Evolutionary conservation across 768 basidiomycete genomes (phyloP), one percentile per base, ranked within the genome.

Genomic region (Calocera cornea): DNA sequence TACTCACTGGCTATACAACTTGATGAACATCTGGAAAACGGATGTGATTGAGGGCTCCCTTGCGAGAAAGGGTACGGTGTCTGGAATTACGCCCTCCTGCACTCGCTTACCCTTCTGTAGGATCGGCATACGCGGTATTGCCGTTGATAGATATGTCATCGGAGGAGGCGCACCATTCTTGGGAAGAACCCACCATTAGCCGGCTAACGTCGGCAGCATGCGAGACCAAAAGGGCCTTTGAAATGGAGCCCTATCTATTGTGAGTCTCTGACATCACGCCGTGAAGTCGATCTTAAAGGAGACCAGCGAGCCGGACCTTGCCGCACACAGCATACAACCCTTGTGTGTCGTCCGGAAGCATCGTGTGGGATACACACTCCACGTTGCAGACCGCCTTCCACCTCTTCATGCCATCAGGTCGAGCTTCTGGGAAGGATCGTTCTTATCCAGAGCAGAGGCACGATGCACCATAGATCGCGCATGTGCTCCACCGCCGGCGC

Each of bases 21-120:
- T 94, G 69, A 86, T 92, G 78, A 93, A 89, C 75, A 95, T 99
- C 67, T 99, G 97, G 95, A 82, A 86, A 0, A 82, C 87, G 0
- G 89, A 92, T 70, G 85, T 88, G 83, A 87, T 97, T 44, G 79
- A 87, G 68, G 79, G 77, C 38, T 92, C 92, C 2, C 73, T 92
- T 22, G 79, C 83, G 50, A 81, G 87, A n/a, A 79, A 84, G 75
- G 80, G 89, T 89, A 73, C 70, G 83, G 70, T 8, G 24, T 24
- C 12, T 66, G 10, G 5, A 38, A 67, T 65, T 34, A 2, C 22
- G 11, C 8, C 12, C 22, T 0, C 11, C 2, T 2, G 36, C 29
- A 29, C 54, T 67, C 16, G n/a, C n/a, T 19, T 41, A 11, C 22
- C n/a, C 17, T 19, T 40, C 1, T 8, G 38, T 19, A 66, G 75